These are phyloP conservation scores for Annona squamosa DNA, from an alignment of 164 flowering plant species.

Conservation along the genomic window DNA sequence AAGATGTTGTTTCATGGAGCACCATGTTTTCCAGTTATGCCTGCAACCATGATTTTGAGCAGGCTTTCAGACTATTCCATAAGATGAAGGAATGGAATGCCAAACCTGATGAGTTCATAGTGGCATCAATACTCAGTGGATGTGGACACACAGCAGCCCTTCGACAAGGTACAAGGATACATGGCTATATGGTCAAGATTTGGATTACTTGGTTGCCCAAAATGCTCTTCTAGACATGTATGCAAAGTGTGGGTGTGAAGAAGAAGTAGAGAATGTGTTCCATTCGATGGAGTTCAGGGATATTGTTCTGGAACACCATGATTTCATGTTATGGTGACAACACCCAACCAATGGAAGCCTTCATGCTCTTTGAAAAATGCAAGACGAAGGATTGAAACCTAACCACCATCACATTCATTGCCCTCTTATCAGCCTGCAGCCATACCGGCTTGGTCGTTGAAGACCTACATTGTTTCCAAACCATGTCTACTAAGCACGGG, in stretches of 20 bases:
- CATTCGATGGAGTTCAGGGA: conserved; percentile 18
- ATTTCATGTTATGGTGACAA: conserved; percentile 19
- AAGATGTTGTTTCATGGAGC: conserved; percentile 27
- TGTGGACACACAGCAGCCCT: conserved; percentile 21
- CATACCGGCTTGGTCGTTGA: conserved; percentile 23
- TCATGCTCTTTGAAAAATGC: conserved; percentile 21
- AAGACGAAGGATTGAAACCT: conserved; percentile 20
- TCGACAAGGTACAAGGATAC: conserved; percentile 16
- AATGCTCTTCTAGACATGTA: conserved; percentile 26
- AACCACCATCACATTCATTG: conserved; percentile 21
- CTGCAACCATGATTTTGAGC: conserved; percentile 12
- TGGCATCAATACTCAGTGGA: conserved; percentile 19
- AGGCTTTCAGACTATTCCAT: conserved; percentile 17
- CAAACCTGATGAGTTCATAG: conserved; percentile 21
- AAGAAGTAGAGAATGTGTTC: conserved; percentile 18
- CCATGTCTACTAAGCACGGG: conserved; percentile 16
- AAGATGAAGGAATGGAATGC: conserved; percentile 15
- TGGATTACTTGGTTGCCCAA: conserved; percentile 13
- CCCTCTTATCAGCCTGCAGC: conserved; percentile 24
- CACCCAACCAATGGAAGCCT: conserved; percentile 14
- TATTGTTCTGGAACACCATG: conserved; percentile 24
- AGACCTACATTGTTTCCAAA: conserved; percentile 14
- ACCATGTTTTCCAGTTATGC: conserved; percentile 20
- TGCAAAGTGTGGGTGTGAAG: conserved; percentile 25
- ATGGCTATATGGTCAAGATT: conserved; percentile 13